Base-by-base conservation (phyloP, 2,329 filamentous ascomycete genomes). In the Xylariaceae sp. region DNA sequence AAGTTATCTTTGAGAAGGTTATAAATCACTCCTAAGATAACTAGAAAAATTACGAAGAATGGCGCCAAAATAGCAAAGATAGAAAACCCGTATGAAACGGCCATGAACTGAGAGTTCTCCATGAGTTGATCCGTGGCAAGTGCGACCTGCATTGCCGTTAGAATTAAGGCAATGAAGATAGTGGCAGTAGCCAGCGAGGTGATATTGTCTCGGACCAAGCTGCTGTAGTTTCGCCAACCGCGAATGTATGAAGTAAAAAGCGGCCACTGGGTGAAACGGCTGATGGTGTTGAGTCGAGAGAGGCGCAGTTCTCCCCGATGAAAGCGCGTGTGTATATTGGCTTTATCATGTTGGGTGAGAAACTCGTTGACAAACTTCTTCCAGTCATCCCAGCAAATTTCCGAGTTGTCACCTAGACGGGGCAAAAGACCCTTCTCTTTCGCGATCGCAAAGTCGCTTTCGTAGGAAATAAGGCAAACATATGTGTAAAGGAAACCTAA, bases 111-210 rank as follows among this genome's bases (percentile, higher is more conserved):
- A n/a, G n/a, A n/a, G n/a, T n/a, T n/a, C n/a, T n/a, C n/a, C n/a
- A n/a, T n/a, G n/a, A n/a, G n/a, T n/a, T n/a, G n/a, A 2, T 72
- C 58, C 0, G 74, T 78, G 2, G 73, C 71, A 9, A 81, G 65
- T 0, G 76, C 78, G 11, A 81, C 77, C 66, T 83, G 80, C 76
- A 83, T 79, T 0, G 79, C 79, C 2, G 76, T 76, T 28, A 83
- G 69, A 16, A 81, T 70, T 14, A 83, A 62, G 34, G 73, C 74
- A 17, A 81, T 63, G 60, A 78, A 82, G 2, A 75, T 75, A 3
- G 75, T 73, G 1, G 73, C 64, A 7, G 72, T 67, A 1, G 76
- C 68, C 1, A 82, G 59, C 73, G 67, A 75, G 16, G 69, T 68
- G 19, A 81, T 74, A 57, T 81, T 78, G 29, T 77, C 68, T 11